These are phyloP conservation scores for Macrophomina tecta DNA, from an alignment of 2,329 filamentous ascomycete genomes.

Conservation along the genomic window DNA sequence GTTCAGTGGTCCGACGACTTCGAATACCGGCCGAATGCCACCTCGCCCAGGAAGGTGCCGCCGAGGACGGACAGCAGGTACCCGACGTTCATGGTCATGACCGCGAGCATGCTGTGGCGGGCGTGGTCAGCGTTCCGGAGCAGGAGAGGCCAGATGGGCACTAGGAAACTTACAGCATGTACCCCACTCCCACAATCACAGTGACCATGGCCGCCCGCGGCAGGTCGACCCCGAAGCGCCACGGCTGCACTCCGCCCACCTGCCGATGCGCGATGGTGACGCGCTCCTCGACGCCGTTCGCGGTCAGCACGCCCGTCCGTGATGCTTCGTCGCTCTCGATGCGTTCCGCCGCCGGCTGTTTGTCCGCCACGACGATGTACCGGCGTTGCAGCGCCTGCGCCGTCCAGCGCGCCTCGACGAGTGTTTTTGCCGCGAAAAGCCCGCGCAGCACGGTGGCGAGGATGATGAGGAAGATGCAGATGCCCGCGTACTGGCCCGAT, in stretches of 20 bases:
- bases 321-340: conserved; percentile 61
- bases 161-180: conserved; percentile 74
- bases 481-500: conserved; percentile 78
- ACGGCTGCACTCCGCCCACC: conserved; percentile 65
- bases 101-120: conserved; percentile 78
- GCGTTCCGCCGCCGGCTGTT: conserved; percentile 64
- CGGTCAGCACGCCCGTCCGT: conserved; percentile 70
- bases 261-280: conserved; percentile 74
- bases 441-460: conserved; percentile 73
- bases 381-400: conserved; percentile 74
- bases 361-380: conserved; percentile 76
- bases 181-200: conserved; percentile 76
- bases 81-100: conserved; percentile 88
- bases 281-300: conserved; percentile 80
- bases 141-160: background rate
- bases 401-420: conserved; percentile 70
- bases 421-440: conserved; percentile 71
- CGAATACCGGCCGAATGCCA: conserved; percentile 75
- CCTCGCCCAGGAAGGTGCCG: conserved; percentile 83
- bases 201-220: conserved; percentile 74
- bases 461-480: conserved; percentile 87
- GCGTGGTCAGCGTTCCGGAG: background rate
- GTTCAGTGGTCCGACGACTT: conserved; percentile 31
- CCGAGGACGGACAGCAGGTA: conserved; percentile 83
- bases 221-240: conserved; percentile 81